phyloP scores from a whole-genome alignment of 495 filamentous ascomycete genomes.

The Trichoderma erinaceum region DNA sequence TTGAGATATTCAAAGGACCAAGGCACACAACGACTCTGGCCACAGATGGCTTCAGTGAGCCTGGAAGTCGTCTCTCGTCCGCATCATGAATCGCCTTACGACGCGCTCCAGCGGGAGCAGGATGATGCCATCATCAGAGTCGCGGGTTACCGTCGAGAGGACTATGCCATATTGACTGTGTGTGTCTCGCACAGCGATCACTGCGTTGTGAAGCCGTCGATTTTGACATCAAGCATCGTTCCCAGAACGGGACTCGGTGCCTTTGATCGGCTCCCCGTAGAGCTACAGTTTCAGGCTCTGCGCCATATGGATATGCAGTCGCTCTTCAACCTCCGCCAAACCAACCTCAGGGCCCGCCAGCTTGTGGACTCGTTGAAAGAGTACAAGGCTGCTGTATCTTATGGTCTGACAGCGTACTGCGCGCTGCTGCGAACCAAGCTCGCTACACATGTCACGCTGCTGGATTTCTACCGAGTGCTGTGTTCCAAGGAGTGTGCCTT shows the following conservation, averaged over 20 bases:
- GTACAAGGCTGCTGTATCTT: neutral
- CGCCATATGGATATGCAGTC: slow-evolving; percentile 8
- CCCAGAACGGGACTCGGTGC: neutral
- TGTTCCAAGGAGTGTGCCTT: slow-evolving; percentile 10
- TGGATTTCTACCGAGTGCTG: neutral
- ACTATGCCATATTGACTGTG: neutral
- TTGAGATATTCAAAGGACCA: neutral
- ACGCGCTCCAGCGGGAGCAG: neutral
- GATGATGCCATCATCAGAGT: neutral
- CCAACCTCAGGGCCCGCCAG: slow-evolving; percentile 7
- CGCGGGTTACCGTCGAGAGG: neutral
- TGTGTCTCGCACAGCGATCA: neutral
- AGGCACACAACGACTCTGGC: neutral
- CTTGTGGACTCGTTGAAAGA: neutral
- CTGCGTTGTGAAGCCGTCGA: neutral
- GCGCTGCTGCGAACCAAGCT: slow-evolving; percentile 6
- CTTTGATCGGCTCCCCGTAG: neutral
- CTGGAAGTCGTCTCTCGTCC: neutral
- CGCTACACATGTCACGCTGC: neutral
- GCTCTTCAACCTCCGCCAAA: slow-evolving; percentile 4
- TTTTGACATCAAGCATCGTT: neutral
- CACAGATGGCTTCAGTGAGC: neutral
- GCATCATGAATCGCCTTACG: neutral
- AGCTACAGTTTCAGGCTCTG: neutral
- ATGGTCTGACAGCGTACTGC: neutral